These are phyloP conservation scores for Geotrichum fermentans DNA, from an alignment of 1,139 yeast species.

Conservation along the genomic window DNA sequence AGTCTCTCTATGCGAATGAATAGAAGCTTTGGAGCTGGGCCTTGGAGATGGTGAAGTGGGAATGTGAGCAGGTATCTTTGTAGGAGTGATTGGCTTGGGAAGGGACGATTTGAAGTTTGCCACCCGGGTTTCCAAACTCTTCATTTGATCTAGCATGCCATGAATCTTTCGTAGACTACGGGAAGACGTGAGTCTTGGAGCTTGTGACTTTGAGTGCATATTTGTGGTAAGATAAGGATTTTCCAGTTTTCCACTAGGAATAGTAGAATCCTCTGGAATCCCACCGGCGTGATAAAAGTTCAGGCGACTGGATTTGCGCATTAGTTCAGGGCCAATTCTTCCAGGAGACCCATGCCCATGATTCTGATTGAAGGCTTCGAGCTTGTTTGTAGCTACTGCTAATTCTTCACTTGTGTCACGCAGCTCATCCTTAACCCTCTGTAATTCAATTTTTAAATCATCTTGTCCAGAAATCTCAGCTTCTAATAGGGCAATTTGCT, in stretches of 20 bases:
- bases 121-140: slow-evolving; percentile 32
- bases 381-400: slow-evolving; percentile 23
- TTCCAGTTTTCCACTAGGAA: background rate
- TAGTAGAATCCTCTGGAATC: background rate
- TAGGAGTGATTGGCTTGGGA: slow-evolving; percentile 28
- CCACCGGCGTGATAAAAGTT: background rate
- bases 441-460: slow-evolving; percentile 32
- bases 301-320: slow-evolving; percentile 7
- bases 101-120: slow-evolving; percentile 33
- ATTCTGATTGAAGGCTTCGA: slow-evolving; percentile 25
- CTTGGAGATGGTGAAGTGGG: background rate
- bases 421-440: slow-evolving; percentile 37
- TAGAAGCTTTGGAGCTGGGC: background rate
- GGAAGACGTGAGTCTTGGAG: slow-evolving; percentile 25
- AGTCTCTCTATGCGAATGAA: background rate
- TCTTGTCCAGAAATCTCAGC: slow-evolving; percentile 34
- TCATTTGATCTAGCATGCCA: slow-evolving; percentile 35
- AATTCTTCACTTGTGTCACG: slow-evolving; percentile 36
- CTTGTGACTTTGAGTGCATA: background rate
- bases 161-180: slow-evolving; percentile 33
- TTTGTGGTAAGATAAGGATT: background rate
- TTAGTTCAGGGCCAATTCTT: background rate
- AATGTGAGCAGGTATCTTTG: background rate
- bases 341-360: background rate
- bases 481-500: slow-evolving; percentile 36